Evolutionary conservation across 163 green algal species (phyloP), one percentile per base, ranked within the genome.

Genomic region (Picocystis sp.): DNA sequence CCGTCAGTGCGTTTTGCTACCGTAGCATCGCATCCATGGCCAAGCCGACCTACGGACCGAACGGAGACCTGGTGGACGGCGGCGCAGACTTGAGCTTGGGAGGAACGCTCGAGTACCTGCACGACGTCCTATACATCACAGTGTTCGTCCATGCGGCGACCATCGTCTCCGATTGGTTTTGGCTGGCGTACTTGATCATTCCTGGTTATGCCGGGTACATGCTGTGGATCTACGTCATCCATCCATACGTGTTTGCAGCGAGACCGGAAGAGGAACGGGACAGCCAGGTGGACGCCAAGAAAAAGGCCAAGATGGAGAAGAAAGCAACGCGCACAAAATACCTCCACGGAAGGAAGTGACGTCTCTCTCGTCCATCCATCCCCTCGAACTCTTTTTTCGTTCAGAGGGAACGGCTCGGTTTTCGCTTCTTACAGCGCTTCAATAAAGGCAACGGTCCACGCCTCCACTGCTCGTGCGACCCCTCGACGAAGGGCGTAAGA

Each of bases 71-170:
- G 9, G 5, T 76, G 5, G 76, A 69, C 56, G 50, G 58, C n/a
- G 74, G 74, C 1, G 52, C 60, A 43, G 73, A 81, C 51, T 50
- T 80, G 11, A 65, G 47, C 25, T 60, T 62, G 22, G 74, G 72
- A 9, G 67, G 72, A 29, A 43, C 75, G n/a, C 43, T 72, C 13
- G 51, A 55, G 2, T 81, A 81, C 52, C 73, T 75, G 47, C 63
- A 78, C 12, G 74, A 82, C 47, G 38, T 75, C 11, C 54, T 81
- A n/a, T 82, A 78, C 57, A 44, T 81, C 3, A 24, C 47, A 8
- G 41, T 56, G 5, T 60, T 75, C 43, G 61, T 73, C 11, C 71
- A 77, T 44, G 1, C 66, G 17, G 42, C 34, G 10, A 54, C 43
- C 10, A 9, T 68, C 2, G 1, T 66, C 38, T 64, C 59, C 23